These are phyloP conservation scores for Pistacia vera DNA, from an alignment of 345 rosid species.

Conservation along the genomic window DNA sequence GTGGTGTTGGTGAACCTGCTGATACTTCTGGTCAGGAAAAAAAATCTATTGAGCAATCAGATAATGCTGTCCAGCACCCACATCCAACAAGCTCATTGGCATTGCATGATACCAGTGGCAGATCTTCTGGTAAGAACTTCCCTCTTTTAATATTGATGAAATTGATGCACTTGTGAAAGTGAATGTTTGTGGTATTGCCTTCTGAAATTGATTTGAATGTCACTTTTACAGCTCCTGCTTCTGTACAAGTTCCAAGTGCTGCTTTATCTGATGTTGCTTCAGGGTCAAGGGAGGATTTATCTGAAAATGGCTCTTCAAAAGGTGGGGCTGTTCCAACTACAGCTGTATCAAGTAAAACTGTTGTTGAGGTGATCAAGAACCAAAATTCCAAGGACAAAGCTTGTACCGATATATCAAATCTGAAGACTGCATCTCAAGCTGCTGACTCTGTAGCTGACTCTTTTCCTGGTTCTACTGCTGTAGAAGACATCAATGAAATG, in stretches of 20 bases:
- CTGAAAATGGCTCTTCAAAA: conserved; percentile 56
- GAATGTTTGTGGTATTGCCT: conserved; percentile 6
- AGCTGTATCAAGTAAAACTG: conserved; percentile 31
- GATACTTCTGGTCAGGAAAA: conserved; percentile 6
- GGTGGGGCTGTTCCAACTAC: conserved; percentile 24
- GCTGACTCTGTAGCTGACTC: conserved; percentile 18
- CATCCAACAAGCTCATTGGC: conserved; percentile 19
- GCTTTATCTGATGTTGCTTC: conserved; percentile 62
- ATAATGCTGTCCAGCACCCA: conserved; percentile 16
- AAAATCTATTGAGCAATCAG: conserved; percentile 25
- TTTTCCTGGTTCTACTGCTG: conserved; percentile 20
- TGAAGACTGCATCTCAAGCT: conserved; percentile 24
- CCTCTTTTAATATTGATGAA: conserved; percentile 6
- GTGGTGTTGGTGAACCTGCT: conserved; percentile 9
- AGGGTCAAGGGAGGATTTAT: conserved; percentile 63
- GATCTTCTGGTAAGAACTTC: conserved; percentile 30
- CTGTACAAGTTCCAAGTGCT: conserved; percentile 49
- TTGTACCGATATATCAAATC: conserved; percentile 19
- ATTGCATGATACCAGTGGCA: conserved; percentile 20
- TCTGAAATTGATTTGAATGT: conserved; percentile 16
- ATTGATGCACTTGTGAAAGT: conserved; percentile 2
- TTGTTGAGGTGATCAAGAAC: conserved; percentile 31
- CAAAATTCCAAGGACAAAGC: conserved; percentile 32
- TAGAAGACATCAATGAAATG: conserved; percentile 18
- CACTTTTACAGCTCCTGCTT: conserved; percentile 40